phyloP scores from a whole-genome alignment of 2,329 filamentous ascomycete genomes.

The Aspergillus sp. region DNA sequence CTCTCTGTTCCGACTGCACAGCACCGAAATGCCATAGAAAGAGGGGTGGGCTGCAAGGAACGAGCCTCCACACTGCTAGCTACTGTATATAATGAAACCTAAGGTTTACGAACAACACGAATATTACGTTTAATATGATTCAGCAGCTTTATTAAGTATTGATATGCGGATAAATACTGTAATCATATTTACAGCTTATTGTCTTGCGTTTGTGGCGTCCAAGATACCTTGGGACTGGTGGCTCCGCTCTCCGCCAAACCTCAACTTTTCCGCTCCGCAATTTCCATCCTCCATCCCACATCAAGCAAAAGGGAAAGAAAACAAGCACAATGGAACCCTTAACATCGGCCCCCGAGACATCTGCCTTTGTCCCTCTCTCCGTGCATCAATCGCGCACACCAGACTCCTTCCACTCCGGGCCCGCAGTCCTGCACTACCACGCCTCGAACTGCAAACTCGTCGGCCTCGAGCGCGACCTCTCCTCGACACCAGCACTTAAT shows the following conservation, averaged over 20 bases:
- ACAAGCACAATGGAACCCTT: conserved; percentile 43
- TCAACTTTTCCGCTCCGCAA: conserved; percentile 15
- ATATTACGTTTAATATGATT: background rate
- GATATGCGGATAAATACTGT: background rate
- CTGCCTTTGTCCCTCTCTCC: conserved; percentile 44
- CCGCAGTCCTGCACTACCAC: conserved; percentile 49
- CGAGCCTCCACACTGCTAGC: background rate
- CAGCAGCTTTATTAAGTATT: background rate
- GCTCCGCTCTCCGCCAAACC: conserved; percentile 6
- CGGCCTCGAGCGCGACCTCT: conserved; percentile 42
- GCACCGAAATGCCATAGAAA: background rate
- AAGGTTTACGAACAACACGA: background rate
- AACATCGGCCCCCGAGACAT: conserved; percentile 36
- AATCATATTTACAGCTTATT: too few relatives aligned
- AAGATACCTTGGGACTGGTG: background rate
- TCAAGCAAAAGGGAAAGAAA: background rate
- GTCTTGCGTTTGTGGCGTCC: too few relatives aligned
- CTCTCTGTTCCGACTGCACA: background rate
- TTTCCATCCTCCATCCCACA: background rate
- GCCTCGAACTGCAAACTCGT: conserved; percentile 47
- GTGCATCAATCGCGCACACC: conserved; percentile 51
- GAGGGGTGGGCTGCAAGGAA: background rate
- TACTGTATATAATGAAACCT: background rate
- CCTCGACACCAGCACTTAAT: conserved; percentile 34
- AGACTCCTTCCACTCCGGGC: conserved; percentile 48